Evolutionary conservation across 2,329 filamentous ascomycete species (phyloP), one percentile per base, ranked within the genome.

Genomic region (Dactylellina drechsleri): DNA sequence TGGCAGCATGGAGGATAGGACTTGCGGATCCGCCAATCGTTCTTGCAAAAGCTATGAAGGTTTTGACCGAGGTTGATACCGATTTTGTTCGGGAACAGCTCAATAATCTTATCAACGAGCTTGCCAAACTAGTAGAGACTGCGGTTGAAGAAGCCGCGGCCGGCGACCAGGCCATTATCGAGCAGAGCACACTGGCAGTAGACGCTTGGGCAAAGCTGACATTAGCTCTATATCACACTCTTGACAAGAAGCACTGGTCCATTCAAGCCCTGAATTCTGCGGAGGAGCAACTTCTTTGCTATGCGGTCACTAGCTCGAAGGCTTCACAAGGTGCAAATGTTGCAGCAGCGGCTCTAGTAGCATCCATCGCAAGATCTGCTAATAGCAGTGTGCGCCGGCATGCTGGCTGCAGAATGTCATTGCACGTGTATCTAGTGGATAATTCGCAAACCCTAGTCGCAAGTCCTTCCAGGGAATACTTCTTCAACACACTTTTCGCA

Each of bases 351-450:
- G 71, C 71, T 31, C 58, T 75, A 1, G 58, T 58, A 31, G 71
- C 64, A 31, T 68, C 64, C 1, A 65, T 75, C 40, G 65, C 71
- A 18, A 68, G 65, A 36, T 62, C 71, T 49, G 71, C 71, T 52
- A 75, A 75, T 56, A 64, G 64, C 58, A 47, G 50, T n/a, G 53
- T 75, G 18, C 64, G 71, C 54, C 54, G 59, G 20, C 50, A 75
- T 26, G 52, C 66, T 0, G 26, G 45, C 16, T 67, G 71, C 23
- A 54, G 71, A 28, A 64, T 79, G 0, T 77, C 77, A 0, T 79
- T 90, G 0, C 88, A 90, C 77, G 77, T 80, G 0, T 84, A 84
- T 47, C 79, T 90, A 0, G 78, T 83, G 0, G 79, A 81, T 0
- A 81, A 81, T 23, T 84, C 71, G n/a, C 71, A 60, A 10, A 54